These are phyloP conservation scores for Sicyos edulis DNA, from an alignment of 306 rosid species.

Conservation along the genomic window DNA sequence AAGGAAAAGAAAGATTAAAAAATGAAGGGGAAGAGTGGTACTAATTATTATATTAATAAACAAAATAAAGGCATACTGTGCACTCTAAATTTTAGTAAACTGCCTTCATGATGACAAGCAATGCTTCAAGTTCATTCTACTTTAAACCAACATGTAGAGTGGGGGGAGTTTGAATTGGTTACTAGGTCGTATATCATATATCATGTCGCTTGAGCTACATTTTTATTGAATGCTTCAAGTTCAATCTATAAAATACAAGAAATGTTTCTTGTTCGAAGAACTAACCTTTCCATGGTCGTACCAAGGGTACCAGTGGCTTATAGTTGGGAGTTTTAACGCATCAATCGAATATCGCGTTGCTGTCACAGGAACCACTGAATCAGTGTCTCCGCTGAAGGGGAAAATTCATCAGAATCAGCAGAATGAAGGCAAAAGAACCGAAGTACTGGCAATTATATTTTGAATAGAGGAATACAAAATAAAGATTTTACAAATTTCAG, in stretches of 20 bases:
- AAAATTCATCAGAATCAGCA: slow-evolving; percentile 17
- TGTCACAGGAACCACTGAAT: slow-evolving; percentile 78
- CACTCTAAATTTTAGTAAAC: neutral
- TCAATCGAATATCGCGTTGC: slow-evolving; percentile 83
- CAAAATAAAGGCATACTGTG: neutral
- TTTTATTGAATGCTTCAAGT: neutral
- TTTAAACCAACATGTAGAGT: too few species aligned
- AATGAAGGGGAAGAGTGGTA: slow-evolving; percentile 21
- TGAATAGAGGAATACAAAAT: neutral
- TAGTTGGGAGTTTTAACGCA: slow-evolving; percentile 76
- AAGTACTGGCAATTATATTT: neutral
- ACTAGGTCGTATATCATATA: too few species aligned
- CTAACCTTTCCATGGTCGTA: slow-evolving; percentile 72
- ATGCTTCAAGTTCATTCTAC: neutral
- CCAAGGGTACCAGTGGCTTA: slow-evolving; percentile 85
- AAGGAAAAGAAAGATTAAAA: neutral
- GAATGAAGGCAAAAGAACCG: neutral
- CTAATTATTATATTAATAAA: neutral
- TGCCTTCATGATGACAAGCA: neutral
- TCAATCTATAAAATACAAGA: neutral
- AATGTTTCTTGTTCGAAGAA: slow-evolving; percentile 21
- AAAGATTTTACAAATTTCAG: neutral
- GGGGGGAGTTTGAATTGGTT: too few species aligned
- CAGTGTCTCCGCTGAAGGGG: slow-evolving; percentile 77
- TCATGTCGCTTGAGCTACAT: too few species aligned